phyloP scores from a whole-genome alignment of 805 yeast species.

The Candida silvicultrix region DNA sequence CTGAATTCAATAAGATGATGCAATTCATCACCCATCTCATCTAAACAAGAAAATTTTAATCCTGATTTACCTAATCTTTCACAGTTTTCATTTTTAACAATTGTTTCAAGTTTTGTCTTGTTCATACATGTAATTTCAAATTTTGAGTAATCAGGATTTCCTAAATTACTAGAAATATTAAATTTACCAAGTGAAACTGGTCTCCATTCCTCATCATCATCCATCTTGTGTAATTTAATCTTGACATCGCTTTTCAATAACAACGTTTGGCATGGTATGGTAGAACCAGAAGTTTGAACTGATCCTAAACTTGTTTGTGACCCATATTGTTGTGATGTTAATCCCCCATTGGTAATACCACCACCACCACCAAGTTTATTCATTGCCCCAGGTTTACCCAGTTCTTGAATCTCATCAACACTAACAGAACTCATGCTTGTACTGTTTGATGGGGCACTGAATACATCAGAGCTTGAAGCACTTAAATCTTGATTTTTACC shows the following conservation, averaged over 20 bases:
- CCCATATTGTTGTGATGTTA: constrained; percentile 1
- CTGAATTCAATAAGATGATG: constrained; percentile 20
- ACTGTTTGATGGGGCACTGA: constrained; percentile 18
- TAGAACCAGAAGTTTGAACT: constrained; percentile 1
- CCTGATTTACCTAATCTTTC: constrained; percentile 20
- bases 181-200: constrained; percentile 19
- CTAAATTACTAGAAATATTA: constrained; percentile 12
- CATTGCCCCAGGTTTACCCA: constrained; percentile 1
- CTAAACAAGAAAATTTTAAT: constrained; percentile 10
- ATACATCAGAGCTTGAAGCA: constrained; percentile 5
- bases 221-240: constrained; percentile 18
- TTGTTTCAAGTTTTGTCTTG: constrained; percentile 1
- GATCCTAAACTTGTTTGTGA: neutral
- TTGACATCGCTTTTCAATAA: constrained; percentile 15
- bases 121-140: constrained; percentile 8
- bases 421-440: constrained; percentile 18
- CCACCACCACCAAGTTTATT: constrained; percentile 1
- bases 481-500: neutral
- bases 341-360: constrained; percentile 4
- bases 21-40: constrained; percentile 14
- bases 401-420: constrained; percentile 4
- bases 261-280: constrained; percentile 1
- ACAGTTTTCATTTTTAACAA: constrained; percentile 13
- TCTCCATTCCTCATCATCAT: constrained; percentile 19
- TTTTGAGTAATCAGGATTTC: constrained; percentile 16